A percentile compares a stretch with the other conserved stretches of the same genome.
phyloP scores from a whole-genome alignment of 2,329 filamentous ascomycete species.

The Botrytis deweyae region DNA sequence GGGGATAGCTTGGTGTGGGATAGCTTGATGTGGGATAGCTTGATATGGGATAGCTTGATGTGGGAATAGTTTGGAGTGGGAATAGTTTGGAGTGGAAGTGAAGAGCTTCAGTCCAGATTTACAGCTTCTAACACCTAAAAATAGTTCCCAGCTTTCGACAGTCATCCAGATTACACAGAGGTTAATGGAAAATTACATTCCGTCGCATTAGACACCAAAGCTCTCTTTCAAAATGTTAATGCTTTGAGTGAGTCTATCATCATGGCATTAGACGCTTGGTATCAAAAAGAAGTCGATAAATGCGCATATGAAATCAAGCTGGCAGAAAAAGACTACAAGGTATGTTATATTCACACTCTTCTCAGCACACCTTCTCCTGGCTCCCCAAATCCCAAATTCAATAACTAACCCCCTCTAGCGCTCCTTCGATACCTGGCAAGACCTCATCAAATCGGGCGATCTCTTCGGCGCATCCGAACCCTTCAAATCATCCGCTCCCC shows the following conservation, averaged over 20 bases:
- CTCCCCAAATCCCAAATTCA: not conserved
- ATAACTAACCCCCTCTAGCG: not conserved
- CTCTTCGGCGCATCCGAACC: slow-evolving; percentile 20
- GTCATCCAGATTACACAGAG: slow-evolving; percentile 22
- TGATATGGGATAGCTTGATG: too few species aligned
- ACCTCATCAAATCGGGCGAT: slow-evolving; percentile 20
- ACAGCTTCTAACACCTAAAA: not conserved
- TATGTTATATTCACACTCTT: not conserved
- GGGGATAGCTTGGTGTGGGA: not conserved
- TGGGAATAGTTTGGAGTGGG: not conserved
- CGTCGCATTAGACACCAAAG: slow-evolving; percentile 18
- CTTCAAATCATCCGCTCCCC: slow-evolving; percentile 10
- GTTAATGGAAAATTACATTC: slow-evolving; percentile 21
- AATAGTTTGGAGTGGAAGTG: not conserved
- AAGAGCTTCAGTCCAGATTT: too few species aligned
- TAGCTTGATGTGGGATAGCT: too few species aligned
- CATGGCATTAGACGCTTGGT: slow-evolving; percentile 21
- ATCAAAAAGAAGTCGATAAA: slow-evolving; percentile 19
- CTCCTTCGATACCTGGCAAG: slow-evolving; percentile 22
- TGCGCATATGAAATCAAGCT: slow-evolving; percentile 20
- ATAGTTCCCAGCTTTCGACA: slow-evolving; percentile 23
- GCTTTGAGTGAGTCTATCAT: slow-evolving; percentile 20
- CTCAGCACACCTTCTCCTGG: too few species aligned
- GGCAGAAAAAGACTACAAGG: slow-evolving; percentile 22
- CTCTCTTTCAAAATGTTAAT: slow-evolving; percentile 21